A percentile compares a stretch with the other conserved stretches of the same genome.
phyloP scores from a whole-genome alignment of 441 rosid genomes.

The Euphorbia schlechtendalii region DNA sequence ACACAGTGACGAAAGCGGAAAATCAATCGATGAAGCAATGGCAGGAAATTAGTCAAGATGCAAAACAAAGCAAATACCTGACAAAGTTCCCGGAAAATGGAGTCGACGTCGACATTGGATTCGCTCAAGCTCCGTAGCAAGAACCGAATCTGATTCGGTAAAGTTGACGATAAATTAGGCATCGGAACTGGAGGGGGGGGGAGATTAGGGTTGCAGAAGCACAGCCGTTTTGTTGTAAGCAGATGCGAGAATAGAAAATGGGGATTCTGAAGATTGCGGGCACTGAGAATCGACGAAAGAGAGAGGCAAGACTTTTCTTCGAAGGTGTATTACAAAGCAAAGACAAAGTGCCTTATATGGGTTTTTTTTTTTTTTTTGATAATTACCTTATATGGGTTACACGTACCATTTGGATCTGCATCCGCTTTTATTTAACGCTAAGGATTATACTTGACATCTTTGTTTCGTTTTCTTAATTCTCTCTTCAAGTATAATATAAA shows the following conservation, averaged over 20 bases:
- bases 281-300: constrained; percentile 14
- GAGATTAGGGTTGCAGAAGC: constrained; percentile 21
- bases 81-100: constrained; percentile 48
- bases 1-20: not conserved
- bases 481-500: too few relatives aligned
- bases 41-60: not conserved
- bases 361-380: too few relatives aligned
- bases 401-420: too few relatives aligned
- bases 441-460: too few relatives aligned
- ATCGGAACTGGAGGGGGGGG: constrained; percentile 30
- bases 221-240: not conserved
- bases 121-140: constrained; percentile 54
- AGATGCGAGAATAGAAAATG: constrained; percentile 1
- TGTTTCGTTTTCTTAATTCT: too few relatives aligned
- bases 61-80: constrained; percentile 35
- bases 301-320: not conserved
- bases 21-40: not conserved
- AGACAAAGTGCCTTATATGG: too few relatives aligned
- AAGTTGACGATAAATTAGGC: constrained; percentile 43
- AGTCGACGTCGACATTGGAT: constrained; percentile 58
- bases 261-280: constrained; percentile 11
- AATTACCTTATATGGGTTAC: too few relatives aligned
- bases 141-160: constrained; percentile 67
- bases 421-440: too few relatives aligned
- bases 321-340: too few relatives aligned